Evolutionary conservation across 768 basidiomycete species (phyloP), one percentile per base, ranked within the genome.

Genomic region (Pulveroboletus sp.): DNA sequence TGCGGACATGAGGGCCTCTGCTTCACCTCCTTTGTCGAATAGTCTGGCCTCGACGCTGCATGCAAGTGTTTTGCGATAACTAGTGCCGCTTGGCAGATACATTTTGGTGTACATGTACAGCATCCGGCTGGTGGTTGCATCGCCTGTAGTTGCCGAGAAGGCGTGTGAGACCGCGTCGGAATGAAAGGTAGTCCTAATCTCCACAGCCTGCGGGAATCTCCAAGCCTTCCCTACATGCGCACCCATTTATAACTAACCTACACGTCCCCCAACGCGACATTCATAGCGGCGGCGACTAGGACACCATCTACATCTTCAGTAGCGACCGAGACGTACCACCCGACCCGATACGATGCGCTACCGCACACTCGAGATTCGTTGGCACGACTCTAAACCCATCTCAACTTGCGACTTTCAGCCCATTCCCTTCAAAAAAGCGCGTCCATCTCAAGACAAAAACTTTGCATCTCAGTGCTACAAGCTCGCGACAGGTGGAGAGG

Each of bases 351-450:
- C 54, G 54, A 93, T 93, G 90, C 84, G 89, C 53, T 89, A 88
- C 67, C 80, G 88, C 52, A 92, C 91, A 4, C 80, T 94, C 39
- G 93, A 94, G 73, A 96, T 96, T 64, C 80, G 93, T 56, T 96
- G 93, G 93, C 93, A 96, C 76, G 93, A 93, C 74, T 83, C 79
- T 68, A 91, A 91, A 64, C 93, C 93, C 39, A 94, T 99, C 69
- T 94, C 92, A 39, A 90, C 93, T 14, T 92, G 90, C 69, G 96
- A 99, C 75, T 96, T 96, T 64, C 96, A 98, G 65, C 86, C 91
- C 17, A 65, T 84, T 30, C 73, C 87, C 2, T 89, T 78, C 75
- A 89, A 88, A 75, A 87, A 84, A 69, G 84, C 87, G 72, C 82
- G 86, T 70, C 84, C 86, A 3, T 47, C 58, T 15, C 77, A 82